A percentile compares a stretch with the other conserved stretches of the same genome.
Evolutionary conservation across 345 rosid genomes (phyloP).

Genomic region (Salix purpurea): DNA sequence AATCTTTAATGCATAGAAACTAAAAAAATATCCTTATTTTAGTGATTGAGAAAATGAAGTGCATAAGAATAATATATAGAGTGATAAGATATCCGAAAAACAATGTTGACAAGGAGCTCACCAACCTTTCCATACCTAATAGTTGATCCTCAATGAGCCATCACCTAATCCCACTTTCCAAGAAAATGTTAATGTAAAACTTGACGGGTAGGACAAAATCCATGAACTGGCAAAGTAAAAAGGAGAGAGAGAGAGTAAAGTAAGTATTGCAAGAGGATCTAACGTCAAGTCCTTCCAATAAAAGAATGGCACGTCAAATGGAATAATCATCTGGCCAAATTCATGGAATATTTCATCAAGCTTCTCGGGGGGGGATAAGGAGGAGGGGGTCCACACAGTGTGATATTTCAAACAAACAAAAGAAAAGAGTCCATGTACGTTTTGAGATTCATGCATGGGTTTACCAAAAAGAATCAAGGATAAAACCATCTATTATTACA

Average conservation of each 20-base stretch:
- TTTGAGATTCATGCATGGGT: constrained; percentile 33
- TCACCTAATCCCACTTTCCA: constrained; percentile 14
- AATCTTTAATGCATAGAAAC: too few relatives aligned
- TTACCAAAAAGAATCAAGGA: not conserved
- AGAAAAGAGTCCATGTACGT: constrained; percentile 8
- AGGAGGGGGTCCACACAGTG: constrained; percentile 6
- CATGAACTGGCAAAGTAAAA: not conserved
- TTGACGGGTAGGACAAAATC: not conserved
- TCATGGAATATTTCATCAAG: constrained; percentile 2
- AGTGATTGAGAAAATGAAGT: too few relatives aligned
- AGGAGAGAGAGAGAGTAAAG: not conserved
- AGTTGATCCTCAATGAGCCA: not conserved
- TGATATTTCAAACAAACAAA: not conserved
- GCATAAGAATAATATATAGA: not conserved
- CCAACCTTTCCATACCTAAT: constrained; percentile 1
- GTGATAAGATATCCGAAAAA: not conserved
- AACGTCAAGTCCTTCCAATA: constrained; percentile 20
- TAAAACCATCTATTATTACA: too few relatives aligned
- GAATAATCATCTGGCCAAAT: not conserved
- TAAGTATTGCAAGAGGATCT: constrained; percentile 22
- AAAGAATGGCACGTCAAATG: not conserved
- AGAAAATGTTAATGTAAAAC: not conserved
- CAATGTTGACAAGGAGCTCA: not conserved
- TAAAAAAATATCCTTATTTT: too few relatives aligned
- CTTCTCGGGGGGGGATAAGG: not conserved